These are phyloP conservation scores for Suillus brevipes DNA, from an alignment of 768 basidiomycete genomes.

Conservation along the genomic window DNA sequence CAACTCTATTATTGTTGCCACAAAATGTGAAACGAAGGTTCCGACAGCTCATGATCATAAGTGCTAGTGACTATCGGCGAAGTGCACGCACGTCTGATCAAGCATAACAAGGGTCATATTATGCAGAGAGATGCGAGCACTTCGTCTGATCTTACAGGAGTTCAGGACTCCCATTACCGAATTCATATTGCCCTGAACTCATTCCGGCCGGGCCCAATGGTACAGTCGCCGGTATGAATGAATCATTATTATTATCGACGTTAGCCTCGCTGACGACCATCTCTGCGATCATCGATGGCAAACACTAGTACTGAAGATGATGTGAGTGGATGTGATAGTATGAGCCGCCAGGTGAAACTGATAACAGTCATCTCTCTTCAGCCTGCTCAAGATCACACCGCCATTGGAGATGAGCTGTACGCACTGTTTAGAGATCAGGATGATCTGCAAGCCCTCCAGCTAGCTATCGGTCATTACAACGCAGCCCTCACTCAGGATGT, in stretches of 20 bases:
- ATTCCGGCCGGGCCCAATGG: neutral
- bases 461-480: constrained; percentile 12
- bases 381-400: constrained; percentile 15
- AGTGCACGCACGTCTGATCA: neutral
- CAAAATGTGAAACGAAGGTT: neutral
- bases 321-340: neutral
- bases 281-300: constrained; percentile 10
- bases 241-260: neutral
- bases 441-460: constrained; percentile 10
- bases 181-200: neutral
- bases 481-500: constrained; percentile 19
- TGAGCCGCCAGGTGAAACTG: neutral
- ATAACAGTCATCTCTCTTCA: neutral
- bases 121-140: neutral
- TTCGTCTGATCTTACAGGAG: neutral
- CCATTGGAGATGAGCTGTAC: constrained; percentile 26
- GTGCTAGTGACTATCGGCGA: neutral
- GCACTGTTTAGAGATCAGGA: constrained; percentile 21
- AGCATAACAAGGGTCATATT: neutral
- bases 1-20: neutral
- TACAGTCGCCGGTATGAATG: neutral
- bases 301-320: constrained; percentile 2
- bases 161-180: neutral
- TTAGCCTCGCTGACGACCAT: neutral
- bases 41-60: neutral